These are phyloP conservation scores for Porpolomopsis calyptriformis DNA, from an alignment of 768 basidiomycete genomes.

Conservation along the genomic window DNA sequence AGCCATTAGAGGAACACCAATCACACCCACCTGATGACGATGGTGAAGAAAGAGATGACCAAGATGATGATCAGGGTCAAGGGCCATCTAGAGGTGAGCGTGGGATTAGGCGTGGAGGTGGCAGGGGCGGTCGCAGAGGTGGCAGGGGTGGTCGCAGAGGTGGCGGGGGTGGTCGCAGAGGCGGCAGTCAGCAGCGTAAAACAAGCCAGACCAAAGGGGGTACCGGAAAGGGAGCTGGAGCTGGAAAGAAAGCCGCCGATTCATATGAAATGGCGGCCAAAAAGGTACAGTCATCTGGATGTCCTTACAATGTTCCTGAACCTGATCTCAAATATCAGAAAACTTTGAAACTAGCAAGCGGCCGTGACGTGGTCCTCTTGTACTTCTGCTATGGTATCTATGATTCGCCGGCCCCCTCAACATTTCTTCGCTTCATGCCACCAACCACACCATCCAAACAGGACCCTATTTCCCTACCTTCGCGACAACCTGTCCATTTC, in stretches of 20 bases:
- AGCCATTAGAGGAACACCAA: slow-evolving; percentile 8
- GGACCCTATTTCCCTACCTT: slow-evolving; percentile 3
- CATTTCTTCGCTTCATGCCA: neutral
- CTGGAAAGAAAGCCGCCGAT: neutral
- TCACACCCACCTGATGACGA: too few species aligned
- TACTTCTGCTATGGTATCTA: slow-evolving; percentile 5
- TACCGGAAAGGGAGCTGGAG: neutral
- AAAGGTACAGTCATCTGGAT: slow-evolving; percentile 2
- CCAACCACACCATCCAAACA: neutral
- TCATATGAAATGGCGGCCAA: neutral
- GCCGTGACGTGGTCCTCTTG: slow-evolving; percentile 2
- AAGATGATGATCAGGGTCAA: neutral
- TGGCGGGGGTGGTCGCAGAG: slow-evolving; percentile 5
- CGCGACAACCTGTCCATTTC: slow-evolving; percentile 9
- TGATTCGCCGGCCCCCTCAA: neutral
- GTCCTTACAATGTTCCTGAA: neutral
- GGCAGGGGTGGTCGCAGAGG: slow-evolving; percentile 3
- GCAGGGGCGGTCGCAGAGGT: neutral
- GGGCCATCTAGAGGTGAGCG: too few species aligned
- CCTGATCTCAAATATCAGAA: neutral
- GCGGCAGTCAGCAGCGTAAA: too few species aligned
- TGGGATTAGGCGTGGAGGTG: too few species aligned
- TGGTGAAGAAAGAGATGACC: slow-evolving; percentile 2
- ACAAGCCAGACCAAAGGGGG: too few species aligned
- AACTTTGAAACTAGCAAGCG: slow-evolving; percentile 1